phyloP scores from a whole-genome alignment of 2,329 filamentous ascomycete species.

The Hymenoscyphus repandus region DNA sequence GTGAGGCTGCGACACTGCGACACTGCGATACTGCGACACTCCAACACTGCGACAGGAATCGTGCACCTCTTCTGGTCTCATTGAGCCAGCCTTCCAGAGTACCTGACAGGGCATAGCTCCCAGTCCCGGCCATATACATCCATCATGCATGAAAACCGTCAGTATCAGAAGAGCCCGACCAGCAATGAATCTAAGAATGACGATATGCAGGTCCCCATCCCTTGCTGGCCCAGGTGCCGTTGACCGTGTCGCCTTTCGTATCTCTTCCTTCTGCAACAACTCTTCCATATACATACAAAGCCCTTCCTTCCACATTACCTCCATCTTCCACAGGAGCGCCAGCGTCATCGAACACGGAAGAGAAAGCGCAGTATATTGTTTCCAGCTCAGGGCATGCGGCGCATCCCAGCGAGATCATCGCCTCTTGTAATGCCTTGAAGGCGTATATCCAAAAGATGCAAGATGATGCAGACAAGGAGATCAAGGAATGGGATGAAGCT shows the following conservation, averaged over 20 bases:
- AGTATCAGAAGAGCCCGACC: neutral
- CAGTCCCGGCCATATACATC: neutral
- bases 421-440: constrained; percentile 73
- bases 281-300: constrained; percentile 91
- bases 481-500: constrained; percentile 65
- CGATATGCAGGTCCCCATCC: constrained; percentile 63
- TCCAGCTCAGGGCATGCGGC: constrained; percentile 76
- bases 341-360: constrained; percentile 30
- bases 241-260: constrained; percentile 93
- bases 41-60: too few species aligned
- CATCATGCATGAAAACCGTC: constrained; percentile 30
- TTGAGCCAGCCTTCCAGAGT: neutral
- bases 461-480: constrained; percentile 59
- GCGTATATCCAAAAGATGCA: constrained; percentile 67
- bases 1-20: too few species aligned
- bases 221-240: constrained; percentile 83
- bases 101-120: neutral
- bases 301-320: constrained; percentile 80
- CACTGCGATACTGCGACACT: too few species aligned
- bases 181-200: neutral
- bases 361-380: constrained; percentile 68
- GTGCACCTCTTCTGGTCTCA: neutral
- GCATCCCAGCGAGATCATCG: constrained; percentile 79
- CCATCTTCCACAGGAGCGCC: constrained; percentile 57
- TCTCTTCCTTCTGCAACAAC: constrained; percentile 84